Conservation (phyloP, 163 green algal genomes). For the Scenedesmus sp. region DNA sequence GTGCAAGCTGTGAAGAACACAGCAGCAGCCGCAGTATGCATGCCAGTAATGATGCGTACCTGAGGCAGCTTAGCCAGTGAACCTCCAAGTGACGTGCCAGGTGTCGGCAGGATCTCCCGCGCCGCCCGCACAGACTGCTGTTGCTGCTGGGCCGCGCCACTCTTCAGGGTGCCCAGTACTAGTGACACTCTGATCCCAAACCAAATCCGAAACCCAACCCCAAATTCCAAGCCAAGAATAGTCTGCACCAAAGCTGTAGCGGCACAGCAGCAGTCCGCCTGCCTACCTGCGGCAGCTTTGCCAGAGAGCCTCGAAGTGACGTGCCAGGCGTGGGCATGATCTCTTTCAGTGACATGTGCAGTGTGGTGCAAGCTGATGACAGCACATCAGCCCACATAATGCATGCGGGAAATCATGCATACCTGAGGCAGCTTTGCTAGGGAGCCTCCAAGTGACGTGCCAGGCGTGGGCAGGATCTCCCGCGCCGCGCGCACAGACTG, state of each 20-base stretch:
- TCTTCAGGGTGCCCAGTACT: background rate
- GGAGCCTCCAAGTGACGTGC: too few relatives aligned
- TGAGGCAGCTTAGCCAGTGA: background rate
- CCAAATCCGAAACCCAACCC: too few relatives aligned
- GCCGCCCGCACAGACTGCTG: background rate
- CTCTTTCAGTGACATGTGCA: background rate
- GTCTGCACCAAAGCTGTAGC: too few relatives aligned
- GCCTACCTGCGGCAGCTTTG: background rate
- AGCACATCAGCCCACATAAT: background rate
- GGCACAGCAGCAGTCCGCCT: too few relatives aligned
- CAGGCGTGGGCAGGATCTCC: background rate
- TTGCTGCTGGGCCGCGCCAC: background rate
- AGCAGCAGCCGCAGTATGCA: background rate
- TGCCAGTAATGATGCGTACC: background rate
- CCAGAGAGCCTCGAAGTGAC: too few relatives aligned
- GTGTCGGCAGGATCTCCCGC: slow-evolving; percentile 5
- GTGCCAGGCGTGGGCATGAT: background rate
- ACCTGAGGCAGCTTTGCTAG: background rate
- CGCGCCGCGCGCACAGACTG: background rate
- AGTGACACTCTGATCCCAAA: background rate
- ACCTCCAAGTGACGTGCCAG: background rate
- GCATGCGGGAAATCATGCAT: too few relatives aligned
- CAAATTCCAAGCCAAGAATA: too few relatives aligned
- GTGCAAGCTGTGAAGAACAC: background rate
- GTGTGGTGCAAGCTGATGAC: background rate